Percentiles rank a stretch among this genome's conserved stretches.
Evolutionary conservation across 2,329 filamentous ascomycete genomes (phyloP).

Genomic region (Colletotrichum melonis): DNA sequence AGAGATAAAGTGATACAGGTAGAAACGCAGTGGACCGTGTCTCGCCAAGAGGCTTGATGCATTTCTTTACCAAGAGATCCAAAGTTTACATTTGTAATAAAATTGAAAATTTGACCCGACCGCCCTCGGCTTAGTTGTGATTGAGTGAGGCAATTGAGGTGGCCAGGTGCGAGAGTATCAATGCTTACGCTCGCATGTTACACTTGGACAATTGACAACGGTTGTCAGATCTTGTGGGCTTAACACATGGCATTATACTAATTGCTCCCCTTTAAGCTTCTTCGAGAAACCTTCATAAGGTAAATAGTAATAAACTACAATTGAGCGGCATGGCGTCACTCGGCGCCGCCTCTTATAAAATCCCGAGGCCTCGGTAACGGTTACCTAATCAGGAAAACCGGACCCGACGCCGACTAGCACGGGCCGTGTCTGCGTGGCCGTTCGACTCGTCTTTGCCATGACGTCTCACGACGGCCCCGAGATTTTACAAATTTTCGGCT

Average conservation of each 20-base stretch:
- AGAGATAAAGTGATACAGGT: neutral
- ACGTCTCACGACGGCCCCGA: constrained; percentile 6
- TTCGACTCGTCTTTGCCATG: neutral
- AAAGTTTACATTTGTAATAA: neutral
- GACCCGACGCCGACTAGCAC: constrained; percentile 7
- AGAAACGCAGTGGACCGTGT: neutral
- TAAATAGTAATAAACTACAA: neutral
- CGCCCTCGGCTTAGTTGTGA: too few species aligned
- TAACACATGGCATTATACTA: neutral
- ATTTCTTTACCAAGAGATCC: neutral
- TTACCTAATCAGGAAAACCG: constrained; percentile 9
- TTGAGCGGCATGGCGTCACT: neutral
- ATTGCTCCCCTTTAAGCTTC: neutral
- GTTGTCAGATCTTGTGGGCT: neutral
- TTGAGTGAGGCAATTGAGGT: too few species aligned
- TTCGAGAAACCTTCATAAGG: neutral
- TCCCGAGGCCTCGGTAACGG: constrained; percentile 6
- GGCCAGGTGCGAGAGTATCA: too few species aligned
- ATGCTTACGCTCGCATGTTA: neutral
- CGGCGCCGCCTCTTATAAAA: neutral
- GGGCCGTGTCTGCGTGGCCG: neutral
- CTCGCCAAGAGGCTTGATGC: neutral
- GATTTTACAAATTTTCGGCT: neutral
- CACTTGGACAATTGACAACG: neutral
- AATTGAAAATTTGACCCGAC: too few species aligned